These are phyloP conservation scores for Coemansia sp. DNA, from an alignment of 192 early-diverging fungal genomes.

Conservation along the genomic window DNA sequence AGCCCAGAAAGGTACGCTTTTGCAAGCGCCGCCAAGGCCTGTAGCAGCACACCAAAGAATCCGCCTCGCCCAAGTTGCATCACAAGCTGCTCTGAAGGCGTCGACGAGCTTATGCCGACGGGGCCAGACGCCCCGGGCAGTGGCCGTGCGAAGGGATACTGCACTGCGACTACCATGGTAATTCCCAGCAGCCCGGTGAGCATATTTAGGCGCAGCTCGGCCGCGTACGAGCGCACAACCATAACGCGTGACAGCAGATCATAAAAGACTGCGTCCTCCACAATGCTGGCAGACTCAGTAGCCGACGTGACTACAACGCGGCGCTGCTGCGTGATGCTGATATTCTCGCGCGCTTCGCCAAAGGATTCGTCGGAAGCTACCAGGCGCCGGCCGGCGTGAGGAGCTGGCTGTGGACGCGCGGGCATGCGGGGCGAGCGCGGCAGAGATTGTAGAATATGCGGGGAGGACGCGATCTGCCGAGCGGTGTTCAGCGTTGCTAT, in stretches of 20 bases:
- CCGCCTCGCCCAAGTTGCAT: slow-evolving; percentile 44
- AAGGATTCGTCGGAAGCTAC: slow-evolving; percentile 23
- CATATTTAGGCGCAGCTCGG: slow-evolving; percentile 31
- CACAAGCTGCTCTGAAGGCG: slow-evolving; percentile 26
- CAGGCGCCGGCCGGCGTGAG: neutral
- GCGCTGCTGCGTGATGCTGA: slow-evolving; percentile 5
- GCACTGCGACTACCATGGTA: slow-evolving; percentile 19
- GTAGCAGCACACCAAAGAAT: slow-evolving; percentile 32
- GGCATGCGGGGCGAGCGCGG: slow-evolving; percentile 42
- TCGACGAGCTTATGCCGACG: neutral
- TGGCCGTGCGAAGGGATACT: slow-evolving; percentile 41
- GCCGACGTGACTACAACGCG: slow-evolving; percentile 10
- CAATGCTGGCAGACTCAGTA: neutral
- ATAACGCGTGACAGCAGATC: slow-evolving; percentile 39
- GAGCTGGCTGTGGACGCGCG: slow-evolving; percentile 2
- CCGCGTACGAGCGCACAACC: slow-evolving; percentile 46
- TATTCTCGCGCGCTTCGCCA: slow-evolving; percentile 12
- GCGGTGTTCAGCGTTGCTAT: slow-evolving; percentile 49
- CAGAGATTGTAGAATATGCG: slow-evolving; percentile 14
- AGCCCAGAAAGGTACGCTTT: slow-evolving; percentile 24
- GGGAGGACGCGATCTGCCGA: slow-evolving; percentile 55
- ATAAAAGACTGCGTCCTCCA: slow-evolving; percentile 43
- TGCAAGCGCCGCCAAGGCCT: slow-evolving; percentile 15
- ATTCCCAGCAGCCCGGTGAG: slow-evolving; percentile 30
- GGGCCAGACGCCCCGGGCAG: slow-evolving; percentile 12